A percentile compares a stretch with the other conserved stretches of the same genome.
phyloP scores from a whole-genome alignment of 768 basidiomycete species.

The Leccinum rimulosum region DNA sequence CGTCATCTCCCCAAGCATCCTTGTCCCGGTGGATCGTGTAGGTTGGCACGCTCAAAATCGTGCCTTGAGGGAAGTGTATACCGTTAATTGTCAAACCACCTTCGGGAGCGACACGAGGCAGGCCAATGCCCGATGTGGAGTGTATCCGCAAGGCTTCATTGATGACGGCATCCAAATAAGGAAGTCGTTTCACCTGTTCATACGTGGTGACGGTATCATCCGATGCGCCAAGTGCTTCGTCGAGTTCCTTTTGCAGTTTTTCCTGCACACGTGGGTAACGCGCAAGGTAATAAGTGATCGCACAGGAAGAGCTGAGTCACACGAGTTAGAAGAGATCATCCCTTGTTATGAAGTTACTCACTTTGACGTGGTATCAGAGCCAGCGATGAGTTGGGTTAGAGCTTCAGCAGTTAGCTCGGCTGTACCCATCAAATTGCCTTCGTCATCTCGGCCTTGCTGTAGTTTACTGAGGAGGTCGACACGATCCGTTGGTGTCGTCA shows the following conservation, averaged over 20 bases:
- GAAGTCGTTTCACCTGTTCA: constrained; percentile 68
- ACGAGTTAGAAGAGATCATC: constrained; percentile 1
- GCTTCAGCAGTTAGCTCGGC: constrained; percentile 89
- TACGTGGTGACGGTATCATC: constrained; percentile 60
- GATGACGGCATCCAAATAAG: constrained; percentile 85
- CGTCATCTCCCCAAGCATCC: constrained; percentile 75
- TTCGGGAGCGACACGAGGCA: constrained; percentile 75
- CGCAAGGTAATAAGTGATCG: constrained; percentile 84
- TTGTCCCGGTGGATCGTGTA: constrained; percentile 80
- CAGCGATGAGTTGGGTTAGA: constrained; percentile 81
- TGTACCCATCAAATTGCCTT: constrained; percentile 75
- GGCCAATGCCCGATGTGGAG: constrained; percentile 79
- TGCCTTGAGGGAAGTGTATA: constrained; percentile 68
- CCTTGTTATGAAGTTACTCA: constrained; percentile 32
- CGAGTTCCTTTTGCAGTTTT: constrained; percentile 77
- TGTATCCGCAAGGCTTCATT: constrained; percentile 84
- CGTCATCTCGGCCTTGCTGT: constrained; percentile 71
- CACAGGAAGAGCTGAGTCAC: constrained; percentile 72
- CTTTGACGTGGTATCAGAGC: constrained; percentile 94
- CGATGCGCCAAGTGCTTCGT: constrained; percentile 52
- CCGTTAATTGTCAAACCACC: constrained; percentile 60
- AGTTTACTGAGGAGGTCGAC: constrained; percentile 81
- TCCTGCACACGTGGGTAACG: constrained; percentile 58
- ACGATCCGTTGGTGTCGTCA: constrained; percentile 67
- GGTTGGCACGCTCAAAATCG: constrained; percentile 75